Evolutionary conservation across 306 rosid genomes (phyloP).

Genomic region (Medicago truncatula): MtrunA17r5.0-ANR NC_053047.1:34183501-34184000

Average conservation of each 20-base stretch:
- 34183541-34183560: background rate
- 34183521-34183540: slow-evolving; percentile 24
- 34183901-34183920: background rate
- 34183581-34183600: slow-evolving; percentile 21
- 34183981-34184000: background rate
- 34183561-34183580: slow-evolving; percentile 7
- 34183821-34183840: background rate
- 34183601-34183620: slow-evolving; percentile 46
- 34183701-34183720: slow-evolving; percentile 65
- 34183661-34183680: slow-evolving; percentile 64
- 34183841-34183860: background rate
- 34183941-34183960: background rate
- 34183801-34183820: background rate
- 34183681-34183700: slow-evolving; percentile 66
- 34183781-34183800: slow-evolving; percentile 16
- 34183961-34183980: background rate
- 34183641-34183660: slow-evolving; percentile 84
- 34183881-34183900: background rate
- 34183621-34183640: slow-evolving; percentile 90
- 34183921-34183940: background rate
- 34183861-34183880: background rate
- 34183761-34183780: background rate
- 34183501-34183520: slow-evolving; percentile 47
- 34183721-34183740: slow-evolving; percentile 72
- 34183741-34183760: slow-evolving; percentile 18